These are phyloP conservation scores for Perkinsus marinus DNA, from an alignment of 169 alveolate species.

Conservation along the genomic window DNA sequence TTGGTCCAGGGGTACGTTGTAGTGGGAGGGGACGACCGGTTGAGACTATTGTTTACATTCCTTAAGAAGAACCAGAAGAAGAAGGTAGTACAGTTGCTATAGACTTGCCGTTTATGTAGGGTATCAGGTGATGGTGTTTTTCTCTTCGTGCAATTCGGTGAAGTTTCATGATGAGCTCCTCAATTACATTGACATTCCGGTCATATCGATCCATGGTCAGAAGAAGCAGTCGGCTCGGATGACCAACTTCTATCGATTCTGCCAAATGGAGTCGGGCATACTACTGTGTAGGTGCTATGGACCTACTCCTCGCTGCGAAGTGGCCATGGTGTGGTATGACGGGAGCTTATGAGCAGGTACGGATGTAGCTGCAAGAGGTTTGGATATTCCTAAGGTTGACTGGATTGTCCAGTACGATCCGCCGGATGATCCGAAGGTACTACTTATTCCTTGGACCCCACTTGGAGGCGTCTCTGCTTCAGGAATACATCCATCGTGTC, in stretches of 20 bases:
- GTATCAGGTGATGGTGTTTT: conserved; percentile 89
- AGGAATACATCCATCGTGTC: conserved; percentile 98
- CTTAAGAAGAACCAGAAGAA: conserved; percentile 79
- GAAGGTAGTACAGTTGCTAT: conserved; percentile 15
- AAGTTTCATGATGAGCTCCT: conserved; percentile 91
- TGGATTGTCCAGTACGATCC: conserved; percentile 99
- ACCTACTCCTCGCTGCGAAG: neutral
- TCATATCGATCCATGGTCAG: conserved; percentile 88
- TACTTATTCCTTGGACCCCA: neutral
- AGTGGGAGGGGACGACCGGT: conserved; percentile 86
- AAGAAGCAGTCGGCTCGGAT: conserved; percentile 88
- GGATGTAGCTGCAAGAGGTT: conserved; percentile 99
- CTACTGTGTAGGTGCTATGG: neutral
- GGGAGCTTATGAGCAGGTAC: conserved; percentile 36
- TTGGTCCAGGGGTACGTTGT: conserved; percentile 94
- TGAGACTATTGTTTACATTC: conserved; percentile 86
- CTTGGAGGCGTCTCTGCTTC: neutral
- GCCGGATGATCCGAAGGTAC: conserved; percentile 89
- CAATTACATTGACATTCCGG: conserved; percentile 92
- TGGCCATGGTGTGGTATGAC: neutral
- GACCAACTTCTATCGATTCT: conserved; percentile 83
- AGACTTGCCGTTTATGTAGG: neutral
- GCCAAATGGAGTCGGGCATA: conserved; percentile 54
- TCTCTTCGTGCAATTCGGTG: conserved; percentile 92
- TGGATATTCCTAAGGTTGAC: conserved; percentile 96